Evolutionary conservation across 2,329 filamentous ascomycete genomes (phyloP), one percentile per base, ranked within the genome.

Genomic region (Hypoxylon sp.): DNA sequence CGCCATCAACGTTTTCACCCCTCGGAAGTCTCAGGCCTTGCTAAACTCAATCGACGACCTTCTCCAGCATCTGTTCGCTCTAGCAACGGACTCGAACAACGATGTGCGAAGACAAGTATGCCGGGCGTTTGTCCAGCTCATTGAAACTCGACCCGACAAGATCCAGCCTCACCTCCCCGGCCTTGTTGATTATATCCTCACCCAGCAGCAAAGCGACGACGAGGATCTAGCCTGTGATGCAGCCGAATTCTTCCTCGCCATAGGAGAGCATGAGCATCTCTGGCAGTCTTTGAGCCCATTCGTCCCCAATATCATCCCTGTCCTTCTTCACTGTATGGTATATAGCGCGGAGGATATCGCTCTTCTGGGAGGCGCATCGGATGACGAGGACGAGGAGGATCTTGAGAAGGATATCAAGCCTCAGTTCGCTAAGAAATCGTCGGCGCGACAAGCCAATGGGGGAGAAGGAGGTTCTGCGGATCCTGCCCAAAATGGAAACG

Each of bases 161-260:
- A 89, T 99, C 58, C 83, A 92, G 59, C 95, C 95, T 22, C 92
- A 98, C 75, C 90, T 98, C 74, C 83, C 86, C 55, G 94, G 92
- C 5, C 84, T 99, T 58, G 93, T 99, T 28, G 92, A 96, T 74
- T 99, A 97, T 75, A 95, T 97, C 76, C 87, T 98, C 61, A 84
- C 88, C 28, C 95, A 99, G 76, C 95, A 99, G 77, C 88, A 90
- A 76, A 90, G 89, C 67, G 89, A 94, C 24, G 94, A 98, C 68
- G 90, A 94, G 57, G 93, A 98, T 43, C 83, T 99, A 61, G 93
- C 94, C 37, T 89, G 96, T 68, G 95, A 99, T 76, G 95, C 95
- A 7, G 93, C 95, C 4, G 95, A 99, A 77, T 99, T 99, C 75
- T 99, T 96, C 93, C 87, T 99, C 46, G 93, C 93, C 39, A 89